Evolutionary conservation across 345 rosid genomes (phyloP), one percentile per base, ranked within the genome.

Genomic region (Diplotaxis tenuifolia): DNA sequence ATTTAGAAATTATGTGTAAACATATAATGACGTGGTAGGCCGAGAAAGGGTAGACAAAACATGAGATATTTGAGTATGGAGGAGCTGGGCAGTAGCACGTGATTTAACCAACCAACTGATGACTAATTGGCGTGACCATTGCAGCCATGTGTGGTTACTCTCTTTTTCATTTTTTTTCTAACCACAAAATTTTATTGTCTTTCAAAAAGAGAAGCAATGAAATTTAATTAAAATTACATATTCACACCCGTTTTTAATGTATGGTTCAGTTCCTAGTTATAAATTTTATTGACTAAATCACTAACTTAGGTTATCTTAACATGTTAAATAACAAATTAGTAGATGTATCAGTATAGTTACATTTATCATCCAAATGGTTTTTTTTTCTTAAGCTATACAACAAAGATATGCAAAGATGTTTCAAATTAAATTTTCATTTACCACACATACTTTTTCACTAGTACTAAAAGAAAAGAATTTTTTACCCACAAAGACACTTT

Each of bases 91-190:
- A 69, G 65, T 69, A 75, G 74, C 79, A 69, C 71, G 71, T 76
- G 75, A 70, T n/a, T 45, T 15, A 69, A 76, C 71, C 79, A 69
- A 75, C 79, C 66, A 76, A 63, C 75, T 76, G 60, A 38, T 54
- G 64, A 75, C 38, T 69, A 75, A 69, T 64, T 21, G 29, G 65
- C 64, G 70, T 69, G 58, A 45, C 15, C 20, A 62, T 75, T 42
- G 57, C 50, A 75, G 52, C 69, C 70, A 75, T 60, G 70, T 68
- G 64, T 68, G 64, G 50, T 62, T 62, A 16, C 59, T 75, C 42
- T 69, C 38, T 18, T 68, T 69, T 62, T 50, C 73, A 11, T 1
- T 20, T 69, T 23, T n/a, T 60, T 12, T 61, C 72, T 55, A 27
- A 29, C 65, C 75, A 69, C 70, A 54, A 10, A 5, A 31, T 4